These are phyloP conservation scores for Claviceps pazoutovae DNA, from an alignment of 2,329 filamentous ascomycete species.

Conservation along the genomic window DNA sequence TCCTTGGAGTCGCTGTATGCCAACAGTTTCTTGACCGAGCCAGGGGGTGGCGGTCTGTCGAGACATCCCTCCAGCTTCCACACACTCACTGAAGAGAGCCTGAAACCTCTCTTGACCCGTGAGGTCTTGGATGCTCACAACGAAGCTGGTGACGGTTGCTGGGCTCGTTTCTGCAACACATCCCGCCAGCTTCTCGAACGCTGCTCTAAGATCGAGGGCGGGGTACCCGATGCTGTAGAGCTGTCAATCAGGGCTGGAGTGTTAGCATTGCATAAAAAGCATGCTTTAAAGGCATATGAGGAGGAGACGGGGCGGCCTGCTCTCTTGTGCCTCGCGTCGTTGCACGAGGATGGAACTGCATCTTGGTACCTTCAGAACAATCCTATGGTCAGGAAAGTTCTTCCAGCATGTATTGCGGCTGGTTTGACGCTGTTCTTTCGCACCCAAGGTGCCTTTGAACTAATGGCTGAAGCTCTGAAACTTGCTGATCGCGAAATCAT, in stretches of 20 bases:
- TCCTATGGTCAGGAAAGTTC: neutral
- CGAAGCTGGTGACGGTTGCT: conserved; percentile 9
- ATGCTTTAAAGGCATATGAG: neutral
- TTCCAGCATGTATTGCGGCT: neutral
- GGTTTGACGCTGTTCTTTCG: neutral
- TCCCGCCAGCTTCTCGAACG: neutral
- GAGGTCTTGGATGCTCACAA: conserved; percentile 12
- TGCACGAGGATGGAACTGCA: neutral
- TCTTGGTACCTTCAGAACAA: neutral
- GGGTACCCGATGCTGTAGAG: neutral
- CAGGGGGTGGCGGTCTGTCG: conserved; percentile 2
- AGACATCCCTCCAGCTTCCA: conserved; percentile 13
- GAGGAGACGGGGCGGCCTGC: conserved; percentile 1
- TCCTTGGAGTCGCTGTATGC: conserved; percentile 18
- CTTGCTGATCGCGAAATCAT: neutral
- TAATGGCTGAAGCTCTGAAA: neutral
- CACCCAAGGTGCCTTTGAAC: neutral
- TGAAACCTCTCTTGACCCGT: conserved; percentile 12
- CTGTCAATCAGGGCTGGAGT: neutral
- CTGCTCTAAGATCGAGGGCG: neutral
- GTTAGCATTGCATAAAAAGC: neutral
- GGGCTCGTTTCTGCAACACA: conserved; percentile 14
- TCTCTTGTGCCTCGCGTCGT: conserved; percentile 1
- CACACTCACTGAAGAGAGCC: conserved; percentile 6
- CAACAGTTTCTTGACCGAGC: conserved; percentile 8